Conservation (phyloP, 805 yeast genomes). For the Cyberlindnera saturnus region DNA sequence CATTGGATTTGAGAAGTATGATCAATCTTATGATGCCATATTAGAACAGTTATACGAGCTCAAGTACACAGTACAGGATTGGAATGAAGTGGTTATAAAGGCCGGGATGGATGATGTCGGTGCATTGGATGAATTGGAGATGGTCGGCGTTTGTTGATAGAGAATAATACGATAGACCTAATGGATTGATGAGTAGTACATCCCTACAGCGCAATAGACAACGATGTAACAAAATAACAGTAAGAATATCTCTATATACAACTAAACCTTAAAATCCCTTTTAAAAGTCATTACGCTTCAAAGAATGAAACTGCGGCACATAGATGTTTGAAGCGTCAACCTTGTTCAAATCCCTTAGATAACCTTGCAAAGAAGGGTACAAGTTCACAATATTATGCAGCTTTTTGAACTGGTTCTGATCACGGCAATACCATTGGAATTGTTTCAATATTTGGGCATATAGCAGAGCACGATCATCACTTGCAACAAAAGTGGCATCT, state of each 20-base stretch:
- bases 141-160: neutral
- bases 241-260: neutral
- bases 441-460: conserved; percentile 18
- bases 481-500: conserved; percentile 50
- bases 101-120: neutral
- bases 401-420: conserved; percentile 11
- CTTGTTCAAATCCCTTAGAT: conserved; percentile 5
- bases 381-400: conserved; percentile 10
- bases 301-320: conserved; percentile 10
- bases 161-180: too few species aligned
- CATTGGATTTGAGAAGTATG: conserved; percentile 13
- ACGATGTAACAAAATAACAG: too few species aligned
- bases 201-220: too few species aligned
- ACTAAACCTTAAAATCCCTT: neutral
- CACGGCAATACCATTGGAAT: conserved; percentile 23
- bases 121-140: neutral
- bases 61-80: conserved; percentile 6
- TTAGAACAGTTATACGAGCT: conserved; percentile 5
- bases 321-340: conserved; percentile 10
- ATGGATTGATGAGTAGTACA: too few species aligned
- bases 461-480: conserved; percentile 13
- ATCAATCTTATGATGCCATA: conserved; percentile 6
- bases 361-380: conserved; percentile 9
- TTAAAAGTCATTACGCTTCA: conserved; percentile 1
- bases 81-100: conserved; percentile 8